A percentile compares a stretch with the other conserved stretches of the same genome.
These are phyloP conservation scores for Tuber umbilicatum DNA, from an alignment of 495 filamentous ascomycete genomes.

Conservation along the genomic window DNA sequence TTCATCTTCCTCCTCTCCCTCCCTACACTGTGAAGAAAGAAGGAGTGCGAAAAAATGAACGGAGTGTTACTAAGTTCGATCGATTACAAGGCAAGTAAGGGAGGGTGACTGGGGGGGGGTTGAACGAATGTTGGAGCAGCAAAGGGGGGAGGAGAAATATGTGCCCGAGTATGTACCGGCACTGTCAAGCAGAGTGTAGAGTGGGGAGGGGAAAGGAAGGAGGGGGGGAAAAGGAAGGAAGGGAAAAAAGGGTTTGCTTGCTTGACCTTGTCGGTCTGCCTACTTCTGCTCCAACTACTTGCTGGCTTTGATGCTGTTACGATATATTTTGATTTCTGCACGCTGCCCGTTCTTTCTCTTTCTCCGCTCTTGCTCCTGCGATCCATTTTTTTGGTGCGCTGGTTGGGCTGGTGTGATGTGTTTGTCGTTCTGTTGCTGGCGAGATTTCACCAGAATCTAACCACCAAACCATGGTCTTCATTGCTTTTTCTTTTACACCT, in stretches of 20 bases:
- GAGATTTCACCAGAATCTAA: conserved; percentile 8
- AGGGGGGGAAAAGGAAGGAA: neutral
- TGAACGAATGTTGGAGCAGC: neutral
- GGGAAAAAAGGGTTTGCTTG: neutral
- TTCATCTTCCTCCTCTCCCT: neutral
- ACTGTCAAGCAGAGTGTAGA: neutral
- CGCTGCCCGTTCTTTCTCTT: neutral
- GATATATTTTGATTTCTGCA: neutral
- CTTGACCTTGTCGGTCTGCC: conserved; percentile 1
- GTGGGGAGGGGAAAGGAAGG: neutral
- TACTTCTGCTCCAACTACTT: neutral
- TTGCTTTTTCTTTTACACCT: neutral
- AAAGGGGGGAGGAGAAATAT: neutral
- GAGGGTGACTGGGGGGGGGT: neutral
- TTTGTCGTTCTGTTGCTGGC: conserved; percentile 31
- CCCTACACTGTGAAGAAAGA: neutral
- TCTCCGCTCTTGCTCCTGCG: neutral
- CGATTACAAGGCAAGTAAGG: neutral
- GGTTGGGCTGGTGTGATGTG: conserved; percentile 33
- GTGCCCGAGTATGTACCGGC: neutral
- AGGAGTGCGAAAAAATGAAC: neutral
- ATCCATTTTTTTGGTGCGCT: conserved; percentile 7
- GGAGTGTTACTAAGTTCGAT: neutral
- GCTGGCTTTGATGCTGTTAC: neutral
- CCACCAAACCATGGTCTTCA: neutral